Evolutionary conservation across 2,329 filamentous ascomycete genomes (phyloP), one percentile per base, ranked within the genome.

Genomic region (Endoconidiophora laricicola): DNA sequence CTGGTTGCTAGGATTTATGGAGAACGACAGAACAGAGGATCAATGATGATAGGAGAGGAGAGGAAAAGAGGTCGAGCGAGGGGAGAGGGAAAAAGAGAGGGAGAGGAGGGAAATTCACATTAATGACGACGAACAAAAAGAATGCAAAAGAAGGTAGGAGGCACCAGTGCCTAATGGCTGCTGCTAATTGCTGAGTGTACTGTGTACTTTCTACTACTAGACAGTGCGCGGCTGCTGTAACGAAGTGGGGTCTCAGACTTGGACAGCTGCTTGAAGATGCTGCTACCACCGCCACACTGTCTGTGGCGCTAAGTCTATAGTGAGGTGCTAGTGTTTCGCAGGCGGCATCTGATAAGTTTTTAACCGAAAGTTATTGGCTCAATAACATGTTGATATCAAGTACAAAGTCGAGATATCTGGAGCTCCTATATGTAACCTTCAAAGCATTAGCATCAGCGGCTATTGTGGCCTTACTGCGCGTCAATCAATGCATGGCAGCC

Each of bases 21-120:
- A 29, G 38, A 43, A 46, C 33, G 29, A 39, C 49, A 46, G 39
- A 24, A 54, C 20, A 49, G 50, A 49, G 54, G 56, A 56, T 56
- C 48, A 56, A 50, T 50, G 53, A 47, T 58, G 48, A 58, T 54
- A 54, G 49, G 52, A 51, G 46, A 54, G 54, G 50, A 53, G 57
- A 44, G 55, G 50, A 41, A 50, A 52, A 56, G 52, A 51, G 48
- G 47, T 51, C 48, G 52, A 49, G 50, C 40, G 50, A 53, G 52
- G 22, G 20, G 23, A 44, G 44, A 50, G 54, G 38, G 37, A 48
- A 44, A 50, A 59, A 58, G 57, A 26, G 45, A 37, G 45, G 55
- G 58, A 58, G 59, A 57, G 57, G 57, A 58, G 54, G 52, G 57
- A 59, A 50, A 52, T 52, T 18, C 49, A 55, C 54, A 54, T 43